phyloP scores from a whole-genome alignment of 129 eudicot genomes.

The Arctium lappa region DNA sequence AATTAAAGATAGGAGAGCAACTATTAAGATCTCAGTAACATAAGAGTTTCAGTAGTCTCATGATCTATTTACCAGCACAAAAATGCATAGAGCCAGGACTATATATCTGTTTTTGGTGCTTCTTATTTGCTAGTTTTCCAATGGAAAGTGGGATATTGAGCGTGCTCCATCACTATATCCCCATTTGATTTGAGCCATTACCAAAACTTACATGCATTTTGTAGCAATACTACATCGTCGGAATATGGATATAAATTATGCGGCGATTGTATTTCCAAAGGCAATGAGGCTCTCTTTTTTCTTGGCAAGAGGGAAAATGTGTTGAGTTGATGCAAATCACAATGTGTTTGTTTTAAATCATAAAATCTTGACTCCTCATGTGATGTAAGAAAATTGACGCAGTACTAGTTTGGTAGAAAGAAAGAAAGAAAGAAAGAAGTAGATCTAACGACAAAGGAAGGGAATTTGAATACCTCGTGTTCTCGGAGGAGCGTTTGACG shows the following conservation, averaged over 20 bases:
- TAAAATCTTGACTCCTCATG: neutral
- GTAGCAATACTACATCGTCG: neutral
- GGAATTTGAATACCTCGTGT: slow-evolving; percentile 46
- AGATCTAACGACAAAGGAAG: neutral
- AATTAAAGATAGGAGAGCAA: neutral
- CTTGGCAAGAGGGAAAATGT: neutral
- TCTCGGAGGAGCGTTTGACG: slow-evolving; percentile 70
- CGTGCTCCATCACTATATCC: neutral
- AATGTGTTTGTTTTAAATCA: neutral
- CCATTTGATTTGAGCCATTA: neutral
- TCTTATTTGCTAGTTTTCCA: neutral
- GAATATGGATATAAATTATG: neutral
- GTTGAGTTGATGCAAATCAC: neutral
- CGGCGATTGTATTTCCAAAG: neutral
- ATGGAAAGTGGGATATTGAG: no score
- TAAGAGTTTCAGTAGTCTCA: neutral
- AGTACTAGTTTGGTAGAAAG: neutral
- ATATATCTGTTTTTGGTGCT: neutral
- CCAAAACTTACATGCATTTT: neutral
- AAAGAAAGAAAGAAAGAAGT: neutral
- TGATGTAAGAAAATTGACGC: neutral
- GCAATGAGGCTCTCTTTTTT: neutral
- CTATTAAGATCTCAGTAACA: neutral
- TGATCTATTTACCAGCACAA: neutral
- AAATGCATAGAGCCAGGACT: neutral